These are phyloP conservation scores for Pichia paraexigua DNA, from an alignment of 805 yeast species.

Conservation along the genomic window DNA sequence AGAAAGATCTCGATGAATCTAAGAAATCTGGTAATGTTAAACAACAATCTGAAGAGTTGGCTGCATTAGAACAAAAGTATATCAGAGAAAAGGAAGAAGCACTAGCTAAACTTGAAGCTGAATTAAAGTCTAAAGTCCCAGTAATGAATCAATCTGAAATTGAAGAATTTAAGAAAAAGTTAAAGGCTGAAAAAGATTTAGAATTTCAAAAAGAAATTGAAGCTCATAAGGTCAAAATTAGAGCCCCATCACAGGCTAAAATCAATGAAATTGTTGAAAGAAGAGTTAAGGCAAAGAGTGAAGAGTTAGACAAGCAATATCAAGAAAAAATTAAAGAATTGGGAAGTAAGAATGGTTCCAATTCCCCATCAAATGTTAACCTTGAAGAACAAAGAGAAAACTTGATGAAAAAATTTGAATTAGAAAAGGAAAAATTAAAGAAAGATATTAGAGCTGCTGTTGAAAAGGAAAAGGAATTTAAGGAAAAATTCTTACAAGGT, in stretches of 20 bases:
- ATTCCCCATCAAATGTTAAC: conserved; percentile 5
- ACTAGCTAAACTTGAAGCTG: conserved; percentile 14
- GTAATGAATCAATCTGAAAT: conserved; percentile 16
- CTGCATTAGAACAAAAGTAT: conserved; percentile 13
- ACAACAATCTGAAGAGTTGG: conserved; percentile 8
- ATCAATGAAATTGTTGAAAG: conserved; percentile 30
- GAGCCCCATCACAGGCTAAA: conserved; percentile 32
- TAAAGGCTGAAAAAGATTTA: conserved; percentile 20
- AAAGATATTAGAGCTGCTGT: conserved; percentile 41
- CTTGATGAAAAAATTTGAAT: conserved; percentile 16
- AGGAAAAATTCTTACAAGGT: conserved; percentile 45
- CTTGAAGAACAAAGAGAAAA: conserved; percentile 17
- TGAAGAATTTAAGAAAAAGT: conserved; percentile 16
- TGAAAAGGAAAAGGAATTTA: conserved; percentile 51
- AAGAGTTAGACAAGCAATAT: conserved; percentile 29
- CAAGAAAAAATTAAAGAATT: conserved; percentile 14
- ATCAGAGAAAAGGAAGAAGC: conserved; percentile 16
- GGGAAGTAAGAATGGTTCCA: conserved; percentile 1
- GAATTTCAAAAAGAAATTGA: conserved; percentile 26
- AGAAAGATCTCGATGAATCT: neutral
- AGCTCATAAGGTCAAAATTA: conserved; percentile 27
- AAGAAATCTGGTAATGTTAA: neutral
- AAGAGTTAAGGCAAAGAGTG: conserved; percentile 27
- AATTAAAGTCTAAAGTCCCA: conserved; percentile 12
- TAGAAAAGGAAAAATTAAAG: conserved; percentile 31